These are phyloP conservation scores for Mycena haematopus DNA, from an alignment of 768 basidiomycete species.

Conservation along the genomic window DNA sequence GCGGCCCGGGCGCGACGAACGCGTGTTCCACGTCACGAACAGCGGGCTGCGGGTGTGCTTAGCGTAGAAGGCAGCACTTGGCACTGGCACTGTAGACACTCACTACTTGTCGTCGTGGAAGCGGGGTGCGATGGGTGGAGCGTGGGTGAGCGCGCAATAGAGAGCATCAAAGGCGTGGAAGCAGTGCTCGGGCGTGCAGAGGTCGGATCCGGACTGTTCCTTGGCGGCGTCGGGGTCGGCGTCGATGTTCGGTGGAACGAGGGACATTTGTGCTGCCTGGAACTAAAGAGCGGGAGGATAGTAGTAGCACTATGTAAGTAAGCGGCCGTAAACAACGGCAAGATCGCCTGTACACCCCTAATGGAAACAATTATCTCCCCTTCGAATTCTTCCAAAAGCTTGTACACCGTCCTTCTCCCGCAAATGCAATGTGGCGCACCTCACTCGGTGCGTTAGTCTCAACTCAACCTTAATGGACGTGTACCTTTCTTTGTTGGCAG, in stretches of 20 bases:
- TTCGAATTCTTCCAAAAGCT: neutral
- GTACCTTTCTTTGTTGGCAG: too few species aligned
- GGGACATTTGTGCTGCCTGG: slow-evolving; percentile 55
- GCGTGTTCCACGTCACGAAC: slow-evolving; percentile 96
- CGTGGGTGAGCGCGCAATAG: slow-evolving; percentile 70
- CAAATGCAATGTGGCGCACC: too few species aligned
- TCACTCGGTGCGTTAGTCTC: too few species aligned
- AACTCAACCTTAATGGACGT: too few species aligned
- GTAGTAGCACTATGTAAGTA: neutral
- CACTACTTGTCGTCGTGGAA: slow-evolving; percentile 85
- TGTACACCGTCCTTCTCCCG: too few species aligned
- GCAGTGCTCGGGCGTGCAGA: slow-evolving; percentile 77
- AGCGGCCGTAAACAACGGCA: neutral
- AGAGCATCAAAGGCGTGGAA: slow-evolving; percentile 84
- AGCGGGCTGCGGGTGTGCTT: slow-evolving; percentile 64
- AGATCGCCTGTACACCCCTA: neutral
- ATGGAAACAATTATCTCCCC: neutral
- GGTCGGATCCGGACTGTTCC: slow-evolving; percentile 46
- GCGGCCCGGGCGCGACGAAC: slow-evolving; percentile 63
- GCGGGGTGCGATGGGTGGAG: slow-evolving; percentile 61
- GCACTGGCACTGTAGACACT: slow-evolving; percentile 37
- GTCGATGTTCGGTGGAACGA: slow-evolving; percentile 58
- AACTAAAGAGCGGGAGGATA: slow-evolving; percentile 18
- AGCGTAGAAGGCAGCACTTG: neutral
- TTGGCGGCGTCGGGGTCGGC: slow-evolving; percentile 38